phyloP scores from a whole-genome alignment of 495 filamentous ascomycete species.

The Aspergillus incahuasiensis region DNA sequence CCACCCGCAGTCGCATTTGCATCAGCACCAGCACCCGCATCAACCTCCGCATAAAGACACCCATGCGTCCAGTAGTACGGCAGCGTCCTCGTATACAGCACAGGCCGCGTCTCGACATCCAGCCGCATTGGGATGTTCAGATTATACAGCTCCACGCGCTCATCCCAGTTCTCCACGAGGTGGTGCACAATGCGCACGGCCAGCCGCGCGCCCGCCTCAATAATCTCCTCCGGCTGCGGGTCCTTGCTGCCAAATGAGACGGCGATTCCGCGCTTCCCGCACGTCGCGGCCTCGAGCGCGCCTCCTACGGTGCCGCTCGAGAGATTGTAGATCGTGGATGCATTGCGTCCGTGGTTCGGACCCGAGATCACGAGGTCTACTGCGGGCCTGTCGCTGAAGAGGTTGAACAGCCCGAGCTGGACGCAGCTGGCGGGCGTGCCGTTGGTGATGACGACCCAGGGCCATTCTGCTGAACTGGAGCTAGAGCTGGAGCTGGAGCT shows the following conservation, averaged over 20 bases:
- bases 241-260: constrained; percentile 77
- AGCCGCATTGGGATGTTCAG: constrained; percentile 75
- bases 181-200: constrained; percentile 72
- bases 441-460: constrained; percentile 71
- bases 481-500: too few species aligned
- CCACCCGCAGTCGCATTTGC: not conserved
- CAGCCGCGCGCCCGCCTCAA: constrained; percentile 62
- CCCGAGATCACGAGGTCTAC: constrained; percentile 86
- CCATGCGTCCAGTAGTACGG: constrained; percentile 84
- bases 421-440: constrained; percentile 83
- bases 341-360: constrained; percentile 93
- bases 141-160: constrained; percentile 76
- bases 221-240: constrained; percentile 64
- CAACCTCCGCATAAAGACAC: constrained; percentile 69
- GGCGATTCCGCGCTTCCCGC: constrained; percentile 69
- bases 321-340: constrained; percentile 85
- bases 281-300: constrained; percentile 86
- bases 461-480: too few species aligned
- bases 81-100: constrained; percentile 72
- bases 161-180: constrained; percentile 66
- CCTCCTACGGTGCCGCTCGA: constrained; percentile 87
- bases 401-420: constrained; percentile 84
- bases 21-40: not conserved
- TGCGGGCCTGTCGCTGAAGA: constrained; percentile 67
- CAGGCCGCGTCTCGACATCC: constrained; percentile 56